Conservation (phyloP, 805 yeast genomes). For the Candida jianshihensis region DNA sequence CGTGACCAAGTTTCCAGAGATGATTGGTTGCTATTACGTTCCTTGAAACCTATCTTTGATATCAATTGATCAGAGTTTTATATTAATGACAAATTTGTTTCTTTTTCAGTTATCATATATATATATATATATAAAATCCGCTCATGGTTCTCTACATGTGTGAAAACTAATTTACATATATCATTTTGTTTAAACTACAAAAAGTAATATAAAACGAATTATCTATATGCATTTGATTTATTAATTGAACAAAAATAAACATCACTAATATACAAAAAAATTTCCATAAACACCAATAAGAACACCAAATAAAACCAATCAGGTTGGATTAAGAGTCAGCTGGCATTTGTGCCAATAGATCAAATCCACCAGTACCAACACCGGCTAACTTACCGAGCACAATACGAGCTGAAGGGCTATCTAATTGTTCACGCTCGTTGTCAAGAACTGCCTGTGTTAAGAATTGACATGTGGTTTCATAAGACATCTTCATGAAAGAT, state of each 20-base stretch:
- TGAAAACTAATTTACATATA: not conserved
- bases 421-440: constrained; percentile 80
- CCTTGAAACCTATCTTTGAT: constrained; percentile 82
- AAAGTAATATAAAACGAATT: too few species aligned
- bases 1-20: constrained; percentile 90
- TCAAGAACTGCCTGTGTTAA: constrained; percentile 93
- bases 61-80: constrained; percentile 37
- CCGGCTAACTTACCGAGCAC: constrained; percentile 86
- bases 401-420: constrained; percentile 88
- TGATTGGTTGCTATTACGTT: constrained; percentile 90
- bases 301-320: too few species aligned
- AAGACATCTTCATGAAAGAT: constrained; percentile 97
- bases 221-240: constrained; percentile 2
- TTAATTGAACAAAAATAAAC: not conserved
- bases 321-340: constrained; percentile 13
- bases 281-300: too few species aligned
- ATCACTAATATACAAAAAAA: not conserved
- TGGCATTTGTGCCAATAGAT: constrained; percentile 46
- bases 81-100: not conserved
- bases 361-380: constrained; percentile 96
- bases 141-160: too few species aligned
- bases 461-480: constrained; percentile 97
- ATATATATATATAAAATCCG: not conserved
- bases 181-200: not conserved
- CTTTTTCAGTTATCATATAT: constrained; percentile 1